Evolutionary conservation across 345 rosid genomes (phyloP).

Genomic region (Eucalyptus lansdowneana): DNA sequence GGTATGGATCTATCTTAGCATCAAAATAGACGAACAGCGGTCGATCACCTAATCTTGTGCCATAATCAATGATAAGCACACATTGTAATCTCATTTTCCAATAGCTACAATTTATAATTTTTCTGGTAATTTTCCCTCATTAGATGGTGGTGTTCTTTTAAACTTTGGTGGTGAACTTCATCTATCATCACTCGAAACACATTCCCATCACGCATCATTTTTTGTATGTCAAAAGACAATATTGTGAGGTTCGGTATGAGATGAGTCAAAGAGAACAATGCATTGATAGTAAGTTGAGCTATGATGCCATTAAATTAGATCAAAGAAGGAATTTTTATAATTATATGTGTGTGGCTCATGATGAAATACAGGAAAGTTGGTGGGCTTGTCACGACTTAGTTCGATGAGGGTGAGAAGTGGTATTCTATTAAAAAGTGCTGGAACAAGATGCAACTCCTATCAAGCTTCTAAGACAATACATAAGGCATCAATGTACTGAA

Average conservation of each 20-base stretch:
- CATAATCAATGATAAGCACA: too few species aligned
- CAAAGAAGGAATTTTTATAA: accelerated
- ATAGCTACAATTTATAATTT: too few species aligned
- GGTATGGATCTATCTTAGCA: accelerated
- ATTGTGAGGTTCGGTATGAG: neutral
- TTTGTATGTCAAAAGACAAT: neutral
- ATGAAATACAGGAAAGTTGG: neutral
- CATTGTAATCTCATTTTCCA: too few species aligned
- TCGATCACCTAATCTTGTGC: too few species aligned
- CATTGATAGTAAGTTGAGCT: neutral
- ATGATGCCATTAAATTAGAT: too few species aligned
- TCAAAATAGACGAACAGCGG: accelerated
- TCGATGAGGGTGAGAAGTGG: neutral
- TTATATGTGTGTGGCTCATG: accelerated
- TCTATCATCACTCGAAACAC: too few species aligned
- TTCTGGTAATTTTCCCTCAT: too few species aligned
- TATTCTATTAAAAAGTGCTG: neutral
- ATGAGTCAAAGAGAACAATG: accelerated
- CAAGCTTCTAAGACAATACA: neutral
- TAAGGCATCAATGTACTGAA: neutral
- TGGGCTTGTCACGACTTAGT: neutral
- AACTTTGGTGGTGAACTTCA: too few species aligned
- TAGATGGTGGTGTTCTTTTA: too few species aligned
- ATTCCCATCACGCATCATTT: too few species aligned
- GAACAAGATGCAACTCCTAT: neutral